These are phyloP conservation scores for Hygrophila difformis DNA, from an alignment of 257 asterid species.

Conservation along the genomic window DNA sequence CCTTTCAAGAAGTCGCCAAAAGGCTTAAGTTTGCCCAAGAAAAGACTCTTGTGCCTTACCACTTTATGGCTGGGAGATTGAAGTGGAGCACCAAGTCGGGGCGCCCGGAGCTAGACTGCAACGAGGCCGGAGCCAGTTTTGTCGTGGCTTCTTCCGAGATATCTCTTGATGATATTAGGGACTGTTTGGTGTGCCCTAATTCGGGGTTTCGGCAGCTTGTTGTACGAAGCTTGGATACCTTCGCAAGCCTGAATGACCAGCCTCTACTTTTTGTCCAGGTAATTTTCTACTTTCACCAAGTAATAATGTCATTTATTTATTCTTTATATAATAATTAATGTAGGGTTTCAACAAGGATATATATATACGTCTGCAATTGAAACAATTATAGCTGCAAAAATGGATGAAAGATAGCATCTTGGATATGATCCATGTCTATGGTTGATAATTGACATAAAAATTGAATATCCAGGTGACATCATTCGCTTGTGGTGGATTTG, in stretches of 20 bases:
- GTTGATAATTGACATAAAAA: too few species aligned
- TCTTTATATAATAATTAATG: too few species aligned
- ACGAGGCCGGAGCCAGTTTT: conserved; percentile 44
- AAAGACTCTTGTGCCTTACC: conserved; percentile 37
- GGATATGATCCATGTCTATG: too few species aligned
- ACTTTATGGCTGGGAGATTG: conserved; percentile 60
- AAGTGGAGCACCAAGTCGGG: conserved; percentile 25
- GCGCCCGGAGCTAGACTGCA: conserved; percentile 49
- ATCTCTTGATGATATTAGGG: conserved; percentile 36
- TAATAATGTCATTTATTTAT: too few species aligned
- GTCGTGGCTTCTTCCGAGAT: conserved; percentile 39
- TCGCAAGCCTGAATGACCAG: conserved; percentile 17
- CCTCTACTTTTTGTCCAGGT: conserved; percentile 57
- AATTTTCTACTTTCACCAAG: too few species aligned
- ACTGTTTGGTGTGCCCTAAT: conserved; percentile 48
- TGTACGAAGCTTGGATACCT: conserved; percentile 20
- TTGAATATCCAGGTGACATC: conserved; percentile 62
- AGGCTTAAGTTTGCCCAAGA: conserved; percentile 31
- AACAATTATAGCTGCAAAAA: too few species aligned
- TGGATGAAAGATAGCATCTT: too few species aligned
- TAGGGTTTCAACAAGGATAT: too few species aligned
- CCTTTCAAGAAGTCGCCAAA: conserved; percentile 29
- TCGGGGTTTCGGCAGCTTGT: conserved; percentile 48
- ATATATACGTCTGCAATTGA: too few species aligned
- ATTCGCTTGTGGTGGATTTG: conserved; percentile 61